phyloP scores from a whole-genome alignment of 2,329 filamentous ascomycete species.

The Diaporthe sp. region DNA sequence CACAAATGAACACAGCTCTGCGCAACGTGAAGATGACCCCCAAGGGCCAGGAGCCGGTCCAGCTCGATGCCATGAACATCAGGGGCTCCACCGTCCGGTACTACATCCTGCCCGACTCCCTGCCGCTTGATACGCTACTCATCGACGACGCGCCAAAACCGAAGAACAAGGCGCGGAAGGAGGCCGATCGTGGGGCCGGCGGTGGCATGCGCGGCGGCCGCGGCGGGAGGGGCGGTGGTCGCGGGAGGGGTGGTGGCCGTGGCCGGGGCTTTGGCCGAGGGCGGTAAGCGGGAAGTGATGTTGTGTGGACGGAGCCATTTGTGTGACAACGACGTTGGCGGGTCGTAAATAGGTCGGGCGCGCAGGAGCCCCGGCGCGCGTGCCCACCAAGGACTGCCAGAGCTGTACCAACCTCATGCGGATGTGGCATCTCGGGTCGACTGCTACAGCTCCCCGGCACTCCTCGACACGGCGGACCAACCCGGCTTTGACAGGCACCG shows the following conservation, averaged over 20 bases:
- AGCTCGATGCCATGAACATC: slow-evolving; percentile 95
- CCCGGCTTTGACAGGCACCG: background rate
- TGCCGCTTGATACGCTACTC: slow-evolving; percentile 93
- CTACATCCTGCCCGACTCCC: slow-evolving; percentile 93
- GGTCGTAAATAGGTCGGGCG: too few species aligned
- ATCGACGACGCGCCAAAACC: slow-evolving; percentile 98
- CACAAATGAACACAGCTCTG: slow-evolving; percentile 98
- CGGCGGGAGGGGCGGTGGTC: slow-evolving; percentile 28
- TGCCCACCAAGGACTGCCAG: background rate
- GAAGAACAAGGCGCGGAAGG: slow-evolving; percentile 99
- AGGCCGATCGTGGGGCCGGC: slow-evolving; percentile 70
- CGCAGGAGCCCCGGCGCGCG: background rate
- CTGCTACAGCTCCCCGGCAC: background rate
- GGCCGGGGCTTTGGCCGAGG: slow-evolving; percentile 27
- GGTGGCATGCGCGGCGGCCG: slow-evolving; percentile 49
- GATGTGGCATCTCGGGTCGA: background rate
- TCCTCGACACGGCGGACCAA: background rate
- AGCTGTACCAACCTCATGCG: background rate
- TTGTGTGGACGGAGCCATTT: background rate
- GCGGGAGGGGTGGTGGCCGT: slow-evolving; percentile 24
- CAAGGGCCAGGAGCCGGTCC: slow-evolving; percentile 86
- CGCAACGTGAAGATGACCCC: slow-evolving; percentile 97
- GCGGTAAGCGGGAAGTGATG: background rate
- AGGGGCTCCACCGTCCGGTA: slow-evolving; percentile 96
- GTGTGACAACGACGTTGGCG: background rate